Percentiles rank a stretch among this genome's conserved stretches.
These are phyloP conservation scores for Cyberlindnera xishuangbannaensis DNA, from an alignment of 805 yeast genomes.

Conservation along the genomic window DNA sequence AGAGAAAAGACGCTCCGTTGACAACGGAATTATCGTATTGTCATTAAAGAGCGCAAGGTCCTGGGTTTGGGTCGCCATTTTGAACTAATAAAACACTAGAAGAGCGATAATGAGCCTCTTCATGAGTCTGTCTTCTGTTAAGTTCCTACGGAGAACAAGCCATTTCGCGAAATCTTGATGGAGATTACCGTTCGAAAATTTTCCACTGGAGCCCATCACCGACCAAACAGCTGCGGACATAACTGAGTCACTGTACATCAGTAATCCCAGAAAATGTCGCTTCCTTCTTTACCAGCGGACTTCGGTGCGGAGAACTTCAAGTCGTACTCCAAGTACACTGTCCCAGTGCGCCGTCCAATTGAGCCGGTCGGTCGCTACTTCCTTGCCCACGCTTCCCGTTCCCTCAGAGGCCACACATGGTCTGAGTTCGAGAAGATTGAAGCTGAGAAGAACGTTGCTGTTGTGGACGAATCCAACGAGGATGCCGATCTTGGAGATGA, in stretches of 20 bases:
- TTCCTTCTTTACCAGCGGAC: constrained; percentile 51
- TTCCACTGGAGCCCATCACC: no score
- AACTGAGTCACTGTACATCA: no score
- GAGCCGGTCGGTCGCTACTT: constrained; percentile 97
- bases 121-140: no score
- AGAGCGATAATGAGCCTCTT: no score
- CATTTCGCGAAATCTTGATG: no score
- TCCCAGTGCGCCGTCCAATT: constrained; percentile 69
- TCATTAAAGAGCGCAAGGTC: constrained; percentile 51
- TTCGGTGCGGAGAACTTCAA: constrained; percentile 45
- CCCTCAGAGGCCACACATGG: constrained; percentile 96
- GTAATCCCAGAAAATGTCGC: constrained; percentile 31
- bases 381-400: constrained; percentile 94
- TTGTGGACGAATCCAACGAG: constrained; percentile 52
- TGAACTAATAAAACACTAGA: no score
- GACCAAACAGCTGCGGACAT: no score
- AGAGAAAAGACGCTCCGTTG: constrained; percentile 24
- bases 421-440: constrained; percentile 92
- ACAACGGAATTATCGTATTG: constrained; percentile 35
- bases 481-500: constrained; percentile 64
- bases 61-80: constrained; percentile 43
- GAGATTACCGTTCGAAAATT: constrained; percentile 1
- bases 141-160: neutral
- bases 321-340: constrained; percentile 44
- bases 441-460: constrained; percentile 76